Percentiles rank a stretch among this genome's conserved stretches.
Evolutionary conservation across 139 green algal genomes (phyloP).

Genomic region (Chlorella sp.): DNA sequence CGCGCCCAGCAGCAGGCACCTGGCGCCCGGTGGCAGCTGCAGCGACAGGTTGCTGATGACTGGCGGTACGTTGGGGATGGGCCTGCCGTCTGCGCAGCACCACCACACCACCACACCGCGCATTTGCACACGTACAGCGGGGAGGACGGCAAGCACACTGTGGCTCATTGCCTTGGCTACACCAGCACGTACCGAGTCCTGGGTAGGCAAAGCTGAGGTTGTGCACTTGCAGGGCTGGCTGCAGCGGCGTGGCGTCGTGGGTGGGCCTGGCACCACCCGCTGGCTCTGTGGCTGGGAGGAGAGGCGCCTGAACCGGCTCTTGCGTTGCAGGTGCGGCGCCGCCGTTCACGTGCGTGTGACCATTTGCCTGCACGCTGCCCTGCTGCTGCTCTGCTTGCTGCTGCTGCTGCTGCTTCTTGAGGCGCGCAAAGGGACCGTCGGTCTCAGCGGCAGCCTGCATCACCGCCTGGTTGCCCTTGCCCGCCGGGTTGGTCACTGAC

Average conservation of each 20-base stretch:
- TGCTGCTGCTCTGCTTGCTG: neutral
- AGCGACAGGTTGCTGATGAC: neutral
- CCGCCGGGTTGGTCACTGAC: conserved; percentile 6
- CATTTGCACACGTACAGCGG: too few species aligned
- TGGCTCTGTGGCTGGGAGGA: neutral
- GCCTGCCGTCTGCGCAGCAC: neutral
- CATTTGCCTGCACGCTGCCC: neutral
- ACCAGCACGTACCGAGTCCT: neutral
- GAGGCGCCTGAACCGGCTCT: too few species aligned
- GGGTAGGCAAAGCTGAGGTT: neutral
- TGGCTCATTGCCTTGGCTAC: neutral
- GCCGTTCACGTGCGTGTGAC: neutral
- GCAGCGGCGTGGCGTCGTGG: neutral
- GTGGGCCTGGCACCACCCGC: too few species aligned
- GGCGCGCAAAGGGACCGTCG: conserved; percentile 10
- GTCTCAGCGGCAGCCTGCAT: neutral
- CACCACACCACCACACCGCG: neutral
- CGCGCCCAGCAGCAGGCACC: neutral
- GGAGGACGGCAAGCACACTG: neutral
- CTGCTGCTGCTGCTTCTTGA: neutral
- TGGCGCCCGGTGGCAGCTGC: neutral
- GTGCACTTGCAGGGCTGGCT: neutral
- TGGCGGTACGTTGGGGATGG: neutral
- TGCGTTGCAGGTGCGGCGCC: neutral
- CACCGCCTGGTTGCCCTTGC: conserved; percentile 6